Evolutionary conservation across 306 rosid genomes (phyloP), one percentile per base, ranked within the genome.

Genomic region (Spatholobus suberectus): DNA sequence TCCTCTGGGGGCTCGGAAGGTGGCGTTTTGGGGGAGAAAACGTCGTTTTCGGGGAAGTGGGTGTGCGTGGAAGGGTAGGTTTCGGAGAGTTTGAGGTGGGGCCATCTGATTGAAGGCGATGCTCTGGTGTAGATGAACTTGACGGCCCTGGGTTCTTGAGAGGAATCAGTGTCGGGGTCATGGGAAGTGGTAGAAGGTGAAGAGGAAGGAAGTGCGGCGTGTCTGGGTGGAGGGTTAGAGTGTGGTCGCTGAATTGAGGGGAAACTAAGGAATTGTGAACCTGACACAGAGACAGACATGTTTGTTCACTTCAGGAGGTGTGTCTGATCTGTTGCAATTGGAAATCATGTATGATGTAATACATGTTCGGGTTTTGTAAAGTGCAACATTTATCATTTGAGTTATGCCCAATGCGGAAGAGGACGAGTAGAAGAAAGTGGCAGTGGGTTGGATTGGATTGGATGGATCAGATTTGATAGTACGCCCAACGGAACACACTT

Each of bases 91-190:
- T 90, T 92, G 23, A 91, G 76, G 70, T 90, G 73, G 59, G 99
- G 99, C 91, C 93, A 92, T 85, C 98, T 85, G 66, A 92, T 81
- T 15, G 97, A 93, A 66, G 99, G 97, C 12, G 98, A 93, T 20
- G 98, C 99, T 95, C 99, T 88, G 75, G 89, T 89, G 44, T 95
- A 95, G 8, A 79, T 87, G 58, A 95, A 95, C 57, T 85, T 38
- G 62, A 44, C 32, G 47, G 38, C 13, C 13, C n/a, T 52, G 70
- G 81, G 20, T 75, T 61, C 82, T 12, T 81, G 78, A 32, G 92
- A 69, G 21, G 34, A 23, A 73, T 55, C 52, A 13, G 66, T 46
- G 34, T 76, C 44, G 0, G 29, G 4, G 20, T 27, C 76, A 34
- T 44, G 21, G 54, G 51, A 49, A 27, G 89, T 1, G 8, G 80